Percentiles rank a stretch among this genome's conserved stretches.
These are phyloP conservation scores for Cladophialophora chaetospira DNA, from an alignment of 2,329 filamentous ascomycete species.

Conservation along the genomic window DNA sequence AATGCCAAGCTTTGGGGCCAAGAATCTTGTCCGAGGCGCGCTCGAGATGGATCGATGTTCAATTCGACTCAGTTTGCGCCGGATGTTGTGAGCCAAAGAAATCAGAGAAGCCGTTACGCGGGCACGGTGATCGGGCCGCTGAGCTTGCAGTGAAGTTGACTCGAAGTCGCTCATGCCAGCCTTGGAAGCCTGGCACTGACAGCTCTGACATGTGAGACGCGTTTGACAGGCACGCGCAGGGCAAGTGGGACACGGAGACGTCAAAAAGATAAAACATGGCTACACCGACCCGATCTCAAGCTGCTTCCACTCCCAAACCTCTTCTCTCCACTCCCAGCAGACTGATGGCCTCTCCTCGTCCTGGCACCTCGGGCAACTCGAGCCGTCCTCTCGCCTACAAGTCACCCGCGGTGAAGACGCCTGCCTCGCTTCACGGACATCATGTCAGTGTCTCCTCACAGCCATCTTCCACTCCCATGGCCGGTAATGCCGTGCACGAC, in stretches of 20 bases:
- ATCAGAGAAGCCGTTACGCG: too few relatives aligned
- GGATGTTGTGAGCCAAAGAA: too few relatives aligned
- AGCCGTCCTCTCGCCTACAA: slow-evolving; percentile 45
- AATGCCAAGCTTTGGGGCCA: too few relatives aligned
- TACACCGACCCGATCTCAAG: slow-evolving; percentile 42
- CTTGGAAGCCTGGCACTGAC: not conserved
- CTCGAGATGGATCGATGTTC: too few relatives aligned
- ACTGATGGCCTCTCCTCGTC: slow-evolving; percentile 48
- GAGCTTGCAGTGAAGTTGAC: not conserved
- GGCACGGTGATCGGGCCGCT: too few relatives aligned
- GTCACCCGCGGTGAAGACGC: slow-evolving; percentile 49
- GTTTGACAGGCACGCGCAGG: not conserved
- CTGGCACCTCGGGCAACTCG: slow-evolving; percentile 43
- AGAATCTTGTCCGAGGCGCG: too few relatives aligned
- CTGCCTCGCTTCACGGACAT: slow-evolving; percentile 42
- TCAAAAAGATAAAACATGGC: slow-evolving; percentile 40
- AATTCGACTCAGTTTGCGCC: too few relatives aligned
- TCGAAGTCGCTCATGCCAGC: not conserved
- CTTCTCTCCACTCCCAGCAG: slow-evolving; percentile 48
- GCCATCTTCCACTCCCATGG: slow-evolving; percentile 48
- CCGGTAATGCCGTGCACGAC: slow-evolving; percentile 40
- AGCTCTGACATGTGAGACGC: not conserved
- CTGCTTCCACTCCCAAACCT: slow-evolving; percentile 38
- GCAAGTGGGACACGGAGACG: not conserved
- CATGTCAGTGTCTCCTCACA: slow-evolving; percentile 43